Evolutionary conservation across 192 early-diverging fungal genomes (phyloP).

Genomic region (Entomortierella lignicola): DNA sequence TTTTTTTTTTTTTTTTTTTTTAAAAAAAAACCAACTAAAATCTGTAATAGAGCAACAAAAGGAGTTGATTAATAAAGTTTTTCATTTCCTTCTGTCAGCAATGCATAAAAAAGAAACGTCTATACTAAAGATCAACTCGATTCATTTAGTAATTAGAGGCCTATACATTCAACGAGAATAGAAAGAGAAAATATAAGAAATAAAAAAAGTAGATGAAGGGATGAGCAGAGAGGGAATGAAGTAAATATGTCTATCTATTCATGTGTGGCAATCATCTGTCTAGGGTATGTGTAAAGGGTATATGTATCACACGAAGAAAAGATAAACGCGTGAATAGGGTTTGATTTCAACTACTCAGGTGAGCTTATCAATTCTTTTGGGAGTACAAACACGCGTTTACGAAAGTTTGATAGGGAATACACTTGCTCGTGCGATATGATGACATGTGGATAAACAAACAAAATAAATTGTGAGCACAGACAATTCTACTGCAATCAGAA

Average conservation of each 20-base stretch:
- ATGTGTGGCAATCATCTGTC: conserved; percentile 26
- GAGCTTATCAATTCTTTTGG: conserved; percentile 12
- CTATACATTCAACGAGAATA: too few species aligned
- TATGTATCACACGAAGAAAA: background rate
- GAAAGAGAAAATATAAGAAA: background rate
- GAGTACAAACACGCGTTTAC: conserved; percentile 38
- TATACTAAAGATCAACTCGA: too few species aligned
- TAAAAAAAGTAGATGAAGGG: background rate
- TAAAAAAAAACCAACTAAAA: too few species aligned
- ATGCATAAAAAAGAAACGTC: too few species aligned
- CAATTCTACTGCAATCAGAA: too few species aligned
- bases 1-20: too few species aligned
- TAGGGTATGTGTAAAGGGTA: background rate
- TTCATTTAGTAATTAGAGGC: too few species aligned
- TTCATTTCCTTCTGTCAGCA: too few species aligned
- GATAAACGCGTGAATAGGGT: background rate
- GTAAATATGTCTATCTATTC: conserved; percentile 46
- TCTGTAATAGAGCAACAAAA: too few species aligned
- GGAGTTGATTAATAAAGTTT: too few species aligned
- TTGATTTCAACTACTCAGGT: background rate
- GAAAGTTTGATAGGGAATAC: conserved; percentile 4
- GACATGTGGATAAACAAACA: conserved; percentile 4
- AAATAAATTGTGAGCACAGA: conserved; percentile 4
- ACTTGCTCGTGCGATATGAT: background rate
- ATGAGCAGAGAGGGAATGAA: conserved; percentile 8